phyloP scores from a whole-genome alignment of 1,139 yeast genomes.

The Lodderomyces metapsilosis region DNA sequence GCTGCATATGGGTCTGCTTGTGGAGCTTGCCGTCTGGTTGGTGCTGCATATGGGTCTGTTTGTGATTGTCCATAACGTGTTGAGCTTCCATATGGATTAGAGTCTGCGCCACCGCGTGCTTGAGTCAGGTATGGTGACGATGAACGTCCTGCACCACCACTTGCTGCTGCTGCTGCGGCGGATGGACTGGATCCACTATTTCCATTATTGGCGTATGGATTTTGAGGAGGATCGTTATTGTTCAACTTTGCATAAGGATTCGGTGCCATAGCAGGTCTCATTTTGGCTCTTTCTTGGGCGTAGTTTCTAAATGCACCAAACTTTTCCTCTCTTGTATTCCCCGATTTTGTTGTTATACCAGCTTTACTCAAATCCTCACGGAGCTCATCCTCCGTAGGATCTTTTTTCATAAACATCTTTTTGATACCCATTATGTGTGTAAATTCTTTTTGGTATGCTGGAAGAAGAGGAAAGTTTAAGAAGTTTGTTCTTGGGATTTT shows the following conservation, averaged over 20 bases:
- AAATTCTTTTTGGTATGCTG: background rate
- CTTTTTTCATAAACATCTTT: slow-evolving; percentile 60
- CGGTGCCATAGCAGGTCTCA: slow-evolving; percentile 46
- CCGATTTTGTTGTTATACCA: slow-evolving; percentile 52
- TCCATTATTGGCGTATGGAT: slow-evolving; percentile 25
- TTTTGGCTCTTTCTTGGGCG: slow-evolving; percentile 48
- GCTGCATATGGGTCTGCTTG: slow-evolving; percentile 10
- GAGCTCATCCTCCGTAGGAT: slow-evolving; percentile 58
- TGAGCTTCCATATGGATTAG: slow-evolving; percentile 7
- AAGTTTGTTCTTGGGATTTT: background rate
- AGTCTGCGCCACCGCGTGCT: background rate
- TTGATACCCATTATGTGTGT: slow-evolving; percentile 38
- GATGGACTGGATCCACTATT: background rate
- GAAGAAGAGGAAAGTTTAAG: background rate
- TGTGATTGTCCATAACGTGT: background rate
- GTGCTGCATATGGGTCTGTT: slow-evolving; percentile 9
- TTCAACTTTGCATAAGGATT: slow-evolving; percentile 41
- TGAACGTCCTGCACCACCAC: background rate
- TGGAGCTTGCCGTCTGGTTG: slow-evolving; percentile 3
- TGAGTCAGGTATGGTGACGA: slow-evolving; percentile 5
- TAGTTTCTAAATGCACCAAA: slow-evolving; percentile 66
- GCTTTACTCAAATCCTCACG: slow-evolving; percentile 48
- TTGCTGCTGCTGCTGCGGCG: background rate
- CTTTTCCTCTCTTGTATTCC: slow-evolving; percentile 43
- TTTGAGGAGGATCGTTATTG: slow-evolving; percentile 17